Percentiles rank a stretch among this genome's conserved stretches.
phyloP scores from a whole-genome alignment of 306 rosid species.

The Crataegus laevigata region DNA sequence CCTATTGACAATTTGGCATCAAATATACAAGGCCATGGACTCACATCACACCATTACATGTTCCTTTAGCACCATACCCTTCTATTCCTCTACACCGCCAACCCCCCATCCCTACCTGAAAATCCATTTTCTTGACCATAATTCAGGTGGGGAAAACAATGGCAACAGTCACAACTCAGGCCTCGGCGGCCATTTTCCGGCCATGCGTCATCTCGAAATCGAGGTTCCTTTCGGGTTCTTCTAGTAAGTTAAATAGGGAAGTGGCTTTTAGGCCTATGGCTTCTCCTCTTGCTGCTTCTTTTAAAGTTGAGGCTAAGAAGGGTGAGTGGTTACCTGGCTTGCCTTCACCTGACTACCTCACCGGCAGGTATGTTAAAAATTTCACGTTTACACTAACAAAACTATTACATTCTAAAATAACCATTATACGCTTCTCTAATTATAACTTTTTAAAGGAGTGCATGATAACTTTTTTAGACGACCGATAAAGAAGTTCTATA shows the following conservation, averaged over 20 bases:
- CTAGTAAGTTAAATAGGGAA: slow-evolving; percentile 57
- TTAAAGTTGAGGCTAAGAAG: slow-evolving; percentile 79
- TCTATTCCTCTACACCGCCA: background rate
- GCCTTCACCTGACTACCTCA: slow-evolving; percentile 73
- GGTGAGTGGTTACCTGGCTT: slow-evolving; percentile 98
- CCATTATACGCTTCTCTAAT: too few relatives aligned
- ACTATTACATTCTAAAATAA: too few relatives aligned
- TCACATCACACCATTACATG: slow-evolving; percentile 15
- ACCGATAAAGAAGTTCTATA: background rate
- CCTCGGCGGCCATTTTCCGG: slow-evolving; percentile 78
- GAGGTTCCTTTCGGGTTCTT: slow-evolving; percentile 65
- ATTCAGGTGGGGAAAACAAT: slow-evolving; percentile 29
- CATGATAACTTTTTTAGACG: too few relatives aligned
- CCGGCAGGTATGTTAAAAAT: slow-evolving; percentile 51
- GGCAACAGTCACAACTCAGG: slow-evolving; percentile 92
- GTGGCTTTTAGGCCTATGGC: slow-evolving; percentile 46
- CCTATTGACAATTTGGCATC: slow-evolving; percentile 4
- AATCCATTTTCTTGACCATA: background rate
- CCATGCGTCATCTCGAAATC: slow-evolving; percentile 48
- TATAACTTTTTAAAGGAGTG: background rate
- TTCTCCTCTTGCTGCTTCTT: slow-evolving; percentile 36
- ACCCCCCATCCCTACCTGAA: background rate
- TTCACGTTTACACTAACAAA: background rate
- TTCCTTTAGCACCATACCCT: slow-evolving; percentile 1
- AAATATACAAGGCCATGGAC: slow-evolving; percentile 39